Conservation (phyloP, 495 filamentous ascomycete species). For the Neurospora sp. region DNA sequence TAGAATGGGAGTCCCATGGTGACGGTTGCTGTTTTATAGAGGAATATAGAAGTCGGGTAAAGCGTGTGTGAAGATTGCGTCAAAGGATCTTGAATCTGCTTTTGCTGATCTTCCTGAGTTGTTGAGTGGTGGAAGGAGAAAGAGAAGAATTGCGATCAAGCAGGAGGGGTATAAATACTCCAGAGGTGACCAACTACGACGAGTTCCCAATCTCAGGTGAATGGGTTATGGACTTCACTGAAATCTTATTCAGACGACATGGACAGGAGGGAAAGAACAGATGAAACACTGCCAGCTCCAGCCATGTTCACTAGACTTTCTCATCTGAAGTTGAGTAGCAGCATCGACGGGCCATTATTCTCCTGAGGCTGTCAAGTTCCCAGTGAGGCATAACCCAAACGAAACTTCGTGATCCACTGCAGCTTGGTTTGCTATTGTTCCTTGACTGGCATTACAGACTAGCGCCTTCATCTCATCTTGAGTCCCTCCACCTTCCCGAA, state of each 20-base stretch:
- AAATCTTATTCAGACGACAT: background rate
- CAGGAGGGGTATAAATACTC: background rate
- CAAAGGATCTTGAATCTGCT: background rate
- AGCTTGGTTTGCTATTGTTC: background rate
- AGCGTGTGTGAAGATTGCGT: background rate
- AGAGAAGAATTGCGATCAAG: background rate
- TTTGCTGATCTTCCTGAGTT: background rate
- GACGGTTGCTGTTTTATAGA: background rate
- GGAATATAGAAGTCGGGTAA: background rate
- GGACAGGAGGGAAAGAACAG: background rate
- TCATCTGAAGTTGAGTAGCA: background rate
- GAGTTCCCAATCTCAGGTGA: background rate
- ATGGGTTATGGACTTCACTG: background rate
- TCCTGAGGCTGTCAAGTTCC: background rate
- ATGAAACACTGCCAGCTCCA: background rate
- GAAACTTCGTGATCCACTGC: background rate
- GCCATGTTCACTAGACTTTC: background rate
- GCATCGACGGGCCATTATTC: background rate
- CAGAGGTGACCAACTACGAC: background rate
- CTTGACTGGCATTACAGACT: background rate
- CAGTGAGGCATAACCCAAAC: background rate
- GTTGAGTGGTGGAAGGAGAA: background rate
- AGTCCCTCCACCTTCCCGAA: background rate
- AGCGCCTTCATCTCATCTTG: background rate
- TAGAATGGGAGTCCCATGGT: background rate